A percentile compares a stretch with the other conserved stretches of the same genome.
Conservation (phyloP, 805 yeast genomes). For the Ogataea trehalophila region DNA sequence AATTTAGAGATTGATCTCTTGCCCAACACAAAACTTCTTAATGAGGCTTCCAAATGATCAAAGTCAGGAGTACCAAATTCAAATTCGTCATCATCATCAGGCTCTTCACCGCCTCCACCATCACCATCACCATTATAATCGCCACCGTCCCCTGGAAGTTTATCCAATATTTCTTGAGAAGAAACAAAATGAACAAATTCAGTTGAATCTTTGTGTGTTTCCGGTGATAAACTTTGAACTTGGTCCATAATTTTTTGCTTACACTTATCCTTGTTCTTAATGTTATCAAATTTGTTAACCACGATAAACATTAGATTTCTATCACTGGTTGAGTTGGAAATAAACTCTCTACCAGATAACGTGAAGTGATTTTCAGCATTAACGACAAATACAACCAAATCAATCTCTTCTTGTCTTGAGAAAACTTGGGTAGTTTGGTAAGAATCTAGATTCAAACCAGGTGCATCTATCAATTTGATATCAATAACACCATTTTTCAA, state of each 20-base stretch:
- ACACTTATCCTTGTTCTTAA: slow-evolving; percentile 77
- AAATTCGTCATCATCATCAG: slow-evolving; percentile 23
- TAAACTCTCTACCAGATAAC: slow-evolving; percentile 88
- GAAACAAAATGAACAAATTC: slow-evolving; percentile 94
- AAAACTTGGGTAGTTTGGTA: slow-evolving; percentile 93
- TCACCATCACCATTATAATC: slow-evolving; percentile 34
- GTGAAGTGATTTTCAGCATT: slow-evolving; percentile 96
- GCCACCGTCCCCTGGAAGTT: slow-evolving; percentile 32
- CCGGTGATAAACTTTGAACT: slow-evolving; percentile 81
- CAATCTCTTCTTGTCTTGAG: slow-evolving; percentile 95
- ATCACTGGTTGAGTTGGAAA: slow-evolving; percentile 84
- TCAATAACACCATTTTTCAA: slow-evolving; percentile 88
- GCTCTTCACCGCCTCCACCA: slow-evolving; percentile 33
- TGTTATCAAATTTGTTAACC: slow-evolving; percentile 86
- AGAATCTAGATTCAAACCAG: slow-evolving; percentile 91
- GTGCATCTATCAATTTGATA: slow-evolving; percentile 91
- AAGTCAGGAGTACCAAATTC: slow-evolving; percentile 55
- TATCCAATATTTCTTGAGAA: slow-evolving; percentile 44
- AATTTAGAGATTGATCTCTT: slow-evolving; percentile 85
- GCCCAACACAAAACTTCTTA: slow-evolving; percentile 81
- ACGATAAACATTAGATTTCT: slow-evolving; percentile 91
- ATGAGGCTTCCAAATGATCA: slow-evolving; percentile 77
- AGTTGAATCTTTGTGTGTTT: slow-evolving; percentile 79
- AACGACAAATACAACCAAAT: slow-evolving; percentile 91
- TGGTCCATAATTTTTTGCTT: slow-evolving; percentile 74